These are phyloP conservation scores for Collybia sordida DNA, from an alignment of 768 basidiomycete species.

Conservation along the genomic window DNA sequence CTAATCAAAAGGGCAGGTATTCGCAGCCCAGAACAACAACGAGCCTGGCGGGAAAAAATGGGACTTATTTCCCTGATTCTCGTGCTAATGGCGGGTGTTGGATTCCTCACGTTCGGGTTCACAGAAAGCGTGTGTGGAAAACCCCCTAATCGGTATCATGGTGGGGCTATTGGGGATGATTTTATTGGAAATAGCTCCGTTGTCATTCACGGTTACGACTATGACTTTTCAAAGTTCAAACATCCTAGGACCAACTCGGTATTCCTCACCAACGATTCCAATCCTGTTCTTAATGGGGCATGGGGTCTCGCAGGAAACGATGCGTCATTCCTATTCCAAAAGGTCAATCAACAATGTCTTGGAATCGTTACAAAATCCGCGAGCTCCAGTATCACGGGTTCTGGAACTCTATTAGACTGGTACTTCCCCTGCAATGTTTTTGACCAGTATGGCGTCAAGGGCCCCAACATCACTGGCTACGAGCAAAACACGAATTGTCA, in stretches of 20 bases:
- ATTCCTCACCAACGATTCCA: constrained; percentile 78
- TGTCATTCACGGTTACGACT: constrained; percentile 92
- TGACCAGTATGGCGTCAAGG: constrained; percentile 63
- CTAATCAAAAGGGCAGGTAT: constrained; percentile 53
- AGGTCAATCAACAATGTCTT: constrained; percentile 79
- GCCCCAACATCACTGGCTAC: constrained; percentile 71
- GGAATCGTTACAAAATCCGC: constrained; percentile 71
- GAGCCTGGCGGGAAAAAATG: constrained; percentile 99
- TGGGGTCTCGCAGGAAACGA: constrained; percentile 88
- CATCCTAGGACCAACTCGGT: constrained; percentile 69
- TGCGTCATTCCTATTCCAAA: constrained; percentile 94
- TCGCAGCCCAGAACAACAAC: constrained; percentile 86
- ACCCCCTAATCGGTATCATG: constrained; percentile 80
- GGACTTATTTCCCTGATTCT: constrained; percentile 83
- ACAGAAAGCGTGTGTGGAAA: constrained; percentile 91
- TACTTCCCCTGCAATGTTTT: constrained; percentile 97
- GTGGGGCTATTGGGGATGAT: constrained; percentile 70
- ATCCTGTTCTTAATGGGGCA: constrained; percentile 76
- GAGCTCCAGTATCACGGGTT: constrained; percentile 70
- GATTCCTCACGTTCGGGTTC: constrained; percentile 98
- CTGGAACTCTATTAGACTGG: constrained; percentile 72
- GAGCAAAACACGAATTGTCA: constrained; percentile 73
- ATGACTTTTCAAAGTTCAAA: constrained; percentile 84
- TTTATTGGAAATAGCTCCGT: constrained; percentile 76
- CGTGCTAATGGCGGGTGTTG: constrained; percentile 88